phyloP scores from a whole-genome alignment of 2,329 filamentous ascomycete genomes.

The Aspergillus glaucus region DNA sequence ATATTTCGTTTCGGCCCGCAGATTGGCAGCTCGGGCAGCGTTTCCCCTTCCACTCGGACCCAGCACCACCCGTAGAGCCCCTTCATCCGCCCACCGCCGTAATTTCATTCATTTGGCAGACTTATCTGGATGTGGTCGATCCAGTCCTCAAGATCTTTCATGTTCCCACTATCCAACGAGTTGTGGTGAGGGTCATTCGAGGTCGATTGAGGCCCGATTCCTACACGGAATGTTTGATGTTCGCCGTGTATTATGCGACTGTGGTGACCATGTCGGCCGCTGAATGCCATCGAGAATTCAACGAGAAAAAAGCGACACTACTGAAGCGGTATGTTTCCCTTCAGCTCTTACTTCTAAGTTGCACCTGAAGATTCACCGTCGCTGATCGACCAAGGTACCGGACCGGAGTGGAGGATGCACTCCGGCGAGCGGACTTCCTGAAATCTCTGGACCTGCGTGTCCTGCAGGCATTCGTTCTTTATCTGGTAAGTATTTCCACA shows the following conservation, averaged over 20 bases:
- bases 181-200: constrained; percentile 37
- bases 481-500: constrained; percentile 9
- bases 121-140: constrained; percentile 37
- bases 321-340: constrained; percentile 8
- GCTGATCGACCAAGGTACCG: constrained; percentile 9
- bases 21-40: neutral
- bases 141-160: constrained; percentile 53
- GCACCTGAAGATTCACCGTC: neutral
- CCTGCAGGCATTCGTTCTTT: constrained; percentile 16
- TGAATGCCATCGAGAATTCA: constrained; percentile 8
- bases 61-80: neutral
- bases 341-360: too few species aligned
- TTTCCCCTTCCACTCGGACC: neutral
- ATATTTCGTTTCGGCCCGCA: neutral
- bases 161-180: constrained; percentile 45
- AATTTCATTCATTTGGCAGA: constrained; percentile 14
- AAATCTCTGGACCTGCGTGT: constrained; percentile 9
- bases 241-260: constrained; percentile 14
- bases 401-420: constrained; percentile 10
- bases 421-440: constrained; percentile 7
- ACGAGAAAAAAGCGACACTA: constrained; percentile 5
- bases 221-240: constrained; percentile 9
- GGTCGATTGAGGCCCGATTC: neutral
- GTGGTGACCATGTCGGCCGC: constrained; percentile 8
- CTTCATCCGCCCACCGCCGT: constrained; percentile 3